phyloP scores from a whole-genome alignment of 2,329 filamentous ascomycete genomes.

The Tolypocladium pustulatum region DNA sequence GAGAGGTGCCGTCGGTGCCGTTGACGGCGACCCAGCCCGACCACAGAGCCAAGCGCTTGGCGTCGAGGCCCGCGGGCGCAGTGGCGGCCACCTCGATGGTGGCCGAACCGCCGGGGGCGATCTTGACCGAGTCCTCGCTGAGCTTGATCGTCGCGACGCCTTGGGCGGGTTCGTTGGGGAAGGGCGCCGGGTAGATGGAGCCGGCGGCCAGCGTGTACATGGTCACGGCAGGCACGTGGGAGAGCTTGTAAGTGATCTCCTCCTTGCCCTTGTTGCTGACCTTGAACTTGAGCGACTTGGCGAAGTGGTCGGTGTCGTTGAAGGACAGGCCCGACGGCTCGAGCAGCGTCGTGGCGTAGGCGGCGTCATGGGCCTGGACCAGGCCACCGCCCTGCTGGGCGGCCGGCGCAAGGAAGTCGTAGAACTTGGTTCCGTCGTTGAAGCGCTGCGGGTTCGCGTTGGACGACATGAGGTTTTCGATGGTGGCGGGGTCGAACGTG shows the following conservation, averaged over 20 bases:
- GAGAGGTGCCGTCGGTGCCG: constrained; percentile 24
- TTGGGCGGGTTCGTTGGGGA: constrained; percentile 33
- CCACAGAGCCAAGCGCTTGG: constrained; percentile 27
- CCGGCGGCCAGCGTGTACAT: constrained; percentile 35
- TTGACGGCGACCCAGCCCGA: constrained; percentile 31
- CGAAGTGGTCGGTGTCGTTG: constrained; percentile 52
- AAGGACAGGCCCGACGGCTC: constrained; percentile 48
- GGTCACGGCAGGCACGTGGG: constrained; percentile 38
- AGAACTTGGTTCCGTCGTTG: constrained; percentile 29
- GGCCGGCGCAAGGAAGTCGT: constrained; percentile 37
- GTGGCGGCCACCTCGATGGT: constrained; percentile 34
- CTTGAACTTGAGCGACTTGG: constrained; percentile 36
- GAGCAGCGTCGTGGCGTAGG: constrained; percentile 41
- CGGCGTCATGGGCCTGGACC: constrained; percentile 49
- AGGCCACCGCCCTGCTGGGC: constrained; percentile 51
- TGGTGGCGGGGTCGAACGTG: constrained; percentile 36
- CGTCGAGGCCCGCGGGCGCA: constrained; percentile 27
- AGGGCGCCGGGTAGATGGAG: constrained; percentile 25
- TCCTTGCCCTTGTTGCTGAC: constrained; percentile 42
- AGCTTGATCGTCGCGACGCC: constrained; percentile 32
- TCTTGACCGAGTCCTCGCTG: constrained; percentile 29
- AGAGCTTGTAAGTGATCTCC: constrained; percentile 40
- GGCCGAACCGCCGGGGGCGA: constrained; percentile 30
- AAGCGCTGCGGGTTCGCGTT: constrained; percentile 38
- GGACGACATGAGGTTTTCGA: constrained; percentile 38